These are phyloP conservation scores for Sesbania bispinosa DNA, from an alignment of 306 rosid genomes.

Conservation along the genomic window DNA sequence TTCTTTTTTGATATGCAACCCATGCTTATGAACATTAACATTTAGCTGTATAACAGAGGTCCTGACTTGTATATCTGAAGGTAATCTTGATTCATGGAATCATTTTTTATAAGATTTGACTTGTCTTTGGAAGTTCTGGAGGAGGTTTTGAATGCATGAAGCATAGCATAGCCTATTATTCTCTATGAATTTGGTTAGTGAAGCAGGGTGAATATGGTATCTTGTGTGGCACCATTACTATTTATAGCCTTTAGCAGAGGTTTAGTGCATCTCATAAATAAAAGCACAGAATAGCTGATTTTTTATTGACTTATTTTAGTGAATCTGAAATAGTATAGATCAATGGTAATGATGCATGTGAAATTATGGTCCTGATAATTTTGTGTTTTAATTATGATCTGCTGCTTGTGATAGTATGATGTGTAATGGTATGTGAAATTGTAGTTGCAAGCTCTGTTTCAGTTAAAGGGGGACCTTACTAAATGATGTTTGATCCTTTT, in stretches of 20 bases:
- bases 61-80: no score
- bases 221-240: background rate
- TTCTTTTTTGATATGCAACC: background rate
- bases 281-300: background rate
- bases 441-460: background rate
- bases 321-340: no score
- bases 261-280: background rate
- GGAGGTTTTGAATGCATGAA: no score
- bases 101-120: no score
- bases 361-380: background rate
- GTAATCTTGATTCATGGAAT: no score
- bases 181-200: background rate
- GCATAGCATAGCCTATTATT: background rate
- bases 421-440: no score
- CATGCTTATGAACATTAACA: background rate
- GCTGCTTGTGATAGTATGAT: no score
- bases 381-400: background rate
- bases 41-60: no score
- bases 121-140: no score
- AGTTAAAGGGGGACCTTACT: no score
- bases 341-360: background rate
- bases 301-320: background rate
- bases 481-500: background rate
- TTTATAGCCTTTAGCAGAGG: background rate
- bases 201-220: background rate